Evolutionary conservation across 345 rosid species (phyloP), one percentile per base, ranked within the genome.

Genomic region (Boechera retrofracta): DNA sequence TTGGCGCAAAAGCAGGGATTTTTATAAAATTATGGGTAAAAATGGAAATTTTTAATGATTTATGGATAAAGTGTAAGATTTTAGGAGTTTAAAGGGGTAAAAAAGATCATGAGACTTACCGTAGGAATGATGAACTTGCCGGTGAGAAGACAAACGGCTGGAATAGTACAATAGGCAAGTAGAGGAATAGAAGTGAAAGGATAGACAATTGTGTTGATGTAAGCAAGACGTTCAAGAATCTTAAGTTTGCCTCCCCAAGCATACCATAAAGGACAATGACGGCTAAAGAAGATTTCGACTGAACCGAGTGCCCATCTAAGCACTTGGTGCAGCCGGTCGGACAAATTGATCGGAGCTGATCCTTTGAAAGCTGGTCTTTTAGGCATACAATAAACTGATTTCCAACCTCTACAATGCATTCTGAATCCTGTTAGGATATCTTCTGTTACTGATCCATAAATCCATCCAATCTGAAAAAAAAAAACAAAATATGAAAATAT

Each of bases 371-470:
- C 98, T 35, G 97, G 85, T 77, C 87, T 83, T 67, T 86, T 85
- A 26, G 97, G 98, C 84, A 84, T 80, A 71, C 97, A 94, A 47
- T 94, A 94, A 7, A 94, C 86, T 0, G 97, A 94, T 52, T 84
- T 94, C 97, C 98, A 94, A 35, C 98, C 98, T 86, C 97, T 86
- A 71, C 98, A 94, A 67, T 94, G 98, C 97, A 94, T 94, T 79
- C 87, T 92, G 77, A 94, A 92, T 24, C 98, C 97, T 7, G 97
- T 90, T 49, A 94, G 76, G 53, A 94, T 94, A 69, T 94, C 97
- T 75, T 94, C 98, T 28, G 98, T 93, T 1, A 93, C 83, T 4
- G 98, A 93, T 49, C 98, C 98, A 26, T 94, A 94, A 31, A 94
- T 94, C 98, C 98, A 94, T 69, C 98, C 98, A 32, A 94, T 89